Conservation (phyloP, 345 rosid species). For the Raphanus sativus region DNA sequence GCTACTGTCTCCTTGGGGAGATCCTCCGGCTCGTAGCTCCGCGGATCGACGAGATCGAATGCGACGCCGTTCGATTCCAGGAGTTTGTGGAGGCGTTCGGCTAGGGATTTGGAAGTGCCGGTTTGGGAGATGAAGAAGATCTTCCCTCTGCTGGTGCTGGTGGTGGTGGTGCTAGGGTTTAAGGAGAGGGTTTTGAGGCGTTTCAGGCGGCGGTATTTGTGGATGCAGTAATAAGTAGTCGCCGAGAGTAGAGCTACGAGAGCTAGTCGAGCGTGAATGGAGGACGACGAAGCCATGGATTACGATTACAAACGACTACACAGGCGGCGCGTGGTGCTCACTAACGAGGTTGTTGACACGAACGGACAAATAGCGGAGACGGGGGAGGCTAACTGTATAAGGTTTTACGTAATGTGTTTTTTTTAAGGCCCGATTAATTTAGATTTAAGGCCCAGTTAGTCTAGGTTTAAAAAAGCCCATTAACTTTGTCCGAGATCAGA, state of each 20-base stretch:
- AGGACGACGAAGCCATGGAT: constrained; percentile 40
- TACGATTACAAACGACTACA: background rate
- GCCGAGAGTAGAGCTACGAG: constrained; percentile 82
- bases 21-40: constrained; percentile 89
- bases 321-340: constrained; percentile 38
- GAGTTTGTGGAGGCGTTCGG: constrained; percentile 54
- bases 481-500: background rate
- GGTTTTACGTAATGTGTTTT: constrained; percentile 28
- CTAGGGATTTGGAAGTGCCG: constrained; percentile 74
- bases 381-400: background rate
- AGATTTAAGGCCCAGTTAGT: background rate
- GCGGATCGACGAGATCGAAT: constrained; percentile 74
- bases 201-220: constrained; percentile 73
- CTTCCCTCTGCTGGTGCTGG: constrained; percentile 44
- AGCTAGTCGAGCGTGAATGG: constrained; percentile 59
- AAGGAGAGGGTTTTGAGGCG: constrained; percentile 41
- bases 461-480: constrained; percentile 8
- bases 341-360: background rate
- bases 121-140: constrained; percentile 80
- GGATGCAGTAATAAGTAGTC: constrained; percentile 75
- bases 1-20: constrained; percentile 62
- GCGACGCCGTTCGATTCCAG: constrained; percentile 43
- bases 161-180: constrained; percentile 33
- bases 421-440: background rate
- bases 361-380: constrained; percentile 7